Base-by-base conservation (phyloP, 306 rosid genomes). In the Gynostemma pentaphyllum region DNA sequence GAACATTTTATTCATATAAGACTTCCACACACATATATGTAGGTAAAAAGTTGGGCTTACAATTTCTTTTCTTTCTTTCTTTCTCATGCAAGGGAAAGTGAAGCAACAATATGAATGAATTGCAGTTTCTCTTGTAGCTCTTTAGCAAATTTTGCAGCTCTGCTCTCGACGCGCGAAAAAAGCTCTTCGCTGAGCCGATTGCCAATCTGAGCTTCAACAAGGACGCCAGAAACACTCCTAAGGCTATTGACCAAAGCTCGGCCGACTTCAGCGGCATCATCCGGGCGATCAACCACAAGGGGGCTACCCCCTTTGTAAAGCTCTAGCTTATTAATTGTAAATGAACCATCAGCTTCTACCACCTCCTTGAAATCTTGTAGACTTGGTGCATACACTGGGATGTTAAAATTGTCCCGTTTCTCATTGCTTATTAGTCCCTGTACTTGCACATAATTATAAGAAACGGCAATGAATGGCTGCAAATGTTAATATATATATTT, bases 231-330 rank as follows among this genome's bases (percentile, higher is more conserved):
- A n/a, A 91, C 95, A 67, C 89, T 90, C 67, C 87, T 70, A 47
- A 91, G 85, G 45, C 80, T 85, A 54, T 75, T 91, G 50, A 83
- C 95, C 2, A 91, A 60, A 23, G 95, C 96, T 68, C 73, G 75
- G 0, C 97, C 97, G 0, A 91, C 84, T 63, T 87, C 89, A 5
- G 77, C 76, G 0, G 74, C 83, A 45, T 87, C 89, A 40, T 87
- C 86, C 0, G 90, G 95, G 14, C 64, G 72, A 64, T 46, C 74
- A 67, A 90, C 96, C 13, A 87, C 87, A 11, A 90, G 86, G 0
- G 96, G 97, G 46, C 97, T 90, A 48, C 97, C 97, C 70, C 91
- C 97, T 78, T 90, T 87, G 75, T 87, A 83, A 4, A 90, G 74
- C 75, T 87, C 94, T 19, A 90, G 97, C 77, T 81, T 87, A 82